These are phyloP conservation scores for Musa balbisiana DNA, from an alignment of 202 grass and related monocot genomes.

Conservation along the genomic window DNA sequence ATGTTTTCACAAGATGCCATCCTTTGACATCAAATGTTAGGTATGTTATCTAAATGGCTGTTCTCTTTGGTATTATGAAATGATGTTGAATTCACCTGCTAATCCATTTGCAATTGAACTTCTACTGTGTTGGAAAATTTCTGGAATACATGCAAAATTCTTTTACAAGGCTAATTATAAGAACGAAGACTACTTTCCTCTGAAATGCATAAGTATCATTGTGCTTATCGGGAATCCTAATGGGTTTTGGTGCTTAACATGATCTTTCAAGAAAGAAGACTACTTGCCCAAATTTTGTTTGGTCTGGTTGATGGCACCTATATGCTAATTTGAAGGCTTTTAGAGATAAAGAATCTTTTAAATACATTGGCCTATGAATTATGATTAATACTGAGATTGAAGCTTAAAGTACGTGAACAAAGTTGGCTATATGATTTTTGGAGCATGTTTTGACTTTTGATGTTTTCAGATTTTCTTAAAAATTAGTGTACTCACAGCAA, in stretches of 20 bases:
- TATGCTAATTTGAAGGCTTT: too few relatives aligned
- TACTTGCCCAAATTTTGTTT: too few relatives aligned
- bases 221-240: background rate
- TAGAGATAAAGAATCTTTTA: too few relatives aligned
- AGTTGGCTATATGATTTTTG: too few relatives aligned
- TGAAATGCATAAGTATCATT: background rate
- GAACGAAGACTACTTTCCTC: background rate
- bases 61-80: slow-evolving; percentile 7
- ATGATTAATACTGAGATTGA: too few relatives aligned
- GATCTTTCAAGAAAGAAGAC: background rate
- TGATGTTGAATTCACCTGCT: background rate
- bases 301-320: too few relatives aligned
- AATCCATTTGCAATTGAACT: background rate
- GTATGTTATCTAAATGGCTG: slow-evolving; percentile 35
- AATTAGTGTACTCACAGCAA: too few relatives aligned
- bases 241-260: background rate
- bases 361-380: too few relatives aligned
- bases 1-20: slow-evolving; percentile 86
- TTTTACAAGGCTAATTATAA: background rate
- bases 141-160: background rate
- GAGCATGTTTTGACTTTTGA: too few relatives aligned
- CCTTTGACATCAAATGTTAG: slow-evolving; percentile 72
- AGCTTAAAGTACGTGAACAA: too few relatives aligned
- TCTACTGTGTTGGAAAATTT: too few relatives aligned
- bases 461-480: too few relatives aligned